phyloP scores from a whole-genome alignment of 495 filamentous ascomycete species.

The Entonaema liquescens region DNA sequence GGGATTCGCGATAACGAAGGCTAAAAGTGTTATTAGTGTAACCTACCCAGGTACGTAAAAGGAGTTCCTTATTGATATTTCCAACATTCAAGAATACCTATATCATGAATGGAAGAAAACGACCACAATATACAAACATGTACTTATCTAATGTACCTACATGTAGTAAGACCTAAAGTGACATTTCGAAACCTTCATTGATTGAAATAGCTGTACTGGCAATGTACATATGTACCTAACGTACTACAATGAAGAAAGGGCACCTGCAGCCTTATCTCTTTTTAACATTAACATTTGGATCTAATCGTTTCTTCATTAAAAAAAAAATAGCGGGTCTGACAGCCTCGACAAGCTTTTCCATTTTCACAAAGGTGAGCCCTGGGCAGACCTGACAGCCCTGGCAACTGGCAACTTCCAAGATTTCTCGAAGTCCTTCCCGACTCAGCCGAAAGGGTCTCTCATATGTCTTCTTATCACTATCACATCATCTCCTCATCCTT shows the following conservation, averaged over 20 bases:
- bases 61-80: too few relatives aligned
- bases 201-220: not conserved
- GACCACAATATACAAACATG: too few relatives aligned
- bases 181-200: not conserved
- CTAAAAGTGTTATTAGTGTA: slow-evolving; percentile 11
- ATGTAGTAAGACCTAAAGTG: not conserved
- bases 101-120: too few relatives aligned
- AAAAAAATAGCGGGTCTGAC: slow-evolving; percentile 27
- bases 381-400: slow-evolving; percentile 1
- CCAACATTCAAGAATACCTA: too few relatives aligned
- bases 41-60: not conserved
- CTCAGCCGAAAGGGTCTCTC: slow-evolving; percentile 26
- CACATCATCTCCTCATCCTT: slow-evolving; percentile 15
- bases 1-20: slow-evolving; percentile 11
- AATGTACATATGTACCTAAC: not conserved
- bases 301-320: not conserved
- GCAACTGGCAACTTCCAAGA: slow-evolving; percentile 15
- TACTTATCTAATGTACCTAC: not conserved
- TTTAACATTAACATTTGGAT: not conserved
- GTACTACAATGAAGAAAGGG: not conserved
- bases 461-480: slow-evolving; percentile 31
- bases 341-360: slow-evolving; percentile 33
- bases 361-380: slow-evolving; percentile 13
- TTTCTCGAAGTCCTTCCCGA: slow-evolving; percentile 34
- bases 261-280: slow-evolving; percentile 34